Evolutionary conservation across 352 stramenopile species (phyloP).

Genomic region (Globisporangium emineosum): DNA sequence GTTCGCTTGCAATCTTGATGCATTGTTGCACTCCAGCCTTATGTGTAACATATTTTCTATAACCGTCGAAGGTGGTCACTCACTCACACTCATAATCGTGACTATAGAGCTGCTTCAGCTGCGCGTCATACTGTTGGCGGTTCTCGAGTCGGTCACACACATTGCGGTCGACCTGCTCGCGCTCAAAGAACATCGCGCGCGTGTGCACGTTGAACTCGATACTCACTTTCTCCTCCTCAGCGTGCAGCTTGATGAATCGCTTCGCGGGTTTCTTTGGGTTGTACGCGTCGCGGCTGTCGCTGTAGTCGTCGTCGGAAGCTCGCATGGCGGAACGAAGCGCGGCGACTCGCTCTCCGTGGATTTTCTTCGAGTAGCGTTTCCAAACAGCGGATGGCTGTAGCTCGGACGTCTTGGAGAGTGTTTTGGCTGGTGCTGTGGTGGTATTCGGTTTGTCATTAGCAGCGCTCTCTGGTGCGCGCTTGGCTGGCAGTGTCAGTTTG

Average conservation of each 20-base stretch:
- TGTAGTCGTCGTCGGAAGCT: constrained; percentile 34
- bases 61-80: not conserved
- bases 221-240: constrained; percentile 35
- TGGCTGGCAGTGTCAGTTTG: constrained; percentile 7
- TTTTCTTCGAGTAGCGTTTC: constrained; percentile 40
- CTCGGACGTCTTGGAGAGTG: not conserved
- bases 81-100: not conserved
- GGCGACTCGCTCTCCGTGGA: constrained; percentile 26
- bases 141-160: constrained; percentile 53
- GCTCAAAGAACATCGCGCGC: constrained; percentile 43
- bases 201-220: constrained; percentile 35
- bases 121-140: constrained; percentile 30
- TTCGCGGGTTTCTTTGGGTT: constrained; percentile 37
- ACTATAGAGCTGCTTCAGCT: constrained; percentile 14
- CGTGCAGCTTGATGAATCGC: constrained; percentile 44
- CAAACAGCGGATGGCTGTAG: constrained; percentile 19
- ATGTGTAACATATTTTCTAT: not conserved
- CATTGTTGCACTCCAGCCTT: not conserved
- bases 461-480: not conserved
- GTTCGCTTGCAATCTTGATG: not conserved
- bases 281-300: constrained; percentile 47
- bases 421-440: not conserved
- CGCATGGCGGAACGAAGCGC: constrained; percentile 32
- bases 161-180: constrained; percentile 44
- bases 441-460: not conserved